These are phyloP conservation scores for Colletotrichum tofieldiae DNA, from an alignment of 2,329 filamentous ascomycete genomes.

Conservation along the genomic window DNA sequence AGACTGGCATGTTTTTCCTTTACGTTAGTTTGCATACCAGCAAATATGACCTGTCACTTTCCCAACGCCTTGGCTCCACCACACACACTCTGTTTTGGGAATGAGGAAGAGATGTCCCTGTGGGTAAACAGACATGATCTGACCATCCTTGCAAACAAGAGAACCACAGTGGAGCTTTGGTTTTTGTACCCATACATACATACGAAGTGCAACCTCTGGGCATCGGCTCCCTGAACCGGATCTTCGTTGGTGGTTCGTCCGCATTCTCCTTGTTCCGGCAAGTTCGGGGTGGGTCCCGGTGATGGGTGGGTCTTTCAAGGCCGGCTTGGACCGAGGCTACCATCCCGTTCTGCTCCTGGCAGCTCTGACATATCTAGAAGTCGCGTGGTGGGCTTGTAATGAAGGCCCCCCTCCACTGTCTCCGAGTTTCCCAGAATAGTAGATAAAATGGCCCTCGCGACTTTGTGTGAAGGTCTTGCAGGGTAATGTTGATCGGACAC, in stretches of 20 bases:
- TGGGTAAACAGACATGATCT: constrained; percentile 38
- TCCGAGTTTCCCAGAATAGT: neutral
- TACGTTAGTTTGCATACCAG: constrained; percentile 16
- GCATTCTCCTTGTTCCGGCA: constrained; percentile 14
- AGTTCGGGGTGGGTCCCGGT: constrained; percentile 17
- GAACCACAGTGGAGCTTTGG: constrained; percentile 28
- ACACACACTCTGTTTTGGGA: constrained; percentile 7
- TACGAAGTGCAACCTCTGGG: constrained; percentile 3
- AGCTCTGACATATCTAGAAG: too few relatives aligned
- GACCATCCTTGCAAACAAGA: constrained; percentile 31
- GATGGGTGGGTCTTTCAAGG: neutral
- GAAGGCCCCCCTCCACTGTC: neutral
- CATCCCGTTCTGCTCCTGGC: neutral
- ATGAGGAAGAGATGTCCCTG: constrained; percentile 34
- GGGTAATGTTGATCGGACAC: neutral
- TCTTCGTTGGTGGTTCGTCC: constrained; percentile 1
- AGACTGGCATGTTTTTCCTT: constrained; percentile 23
- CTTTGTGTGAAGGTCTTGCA: too few relatives aligned
- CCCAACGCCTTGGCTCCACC: constrained; percentile 15
- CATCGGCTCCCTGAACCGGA: constrained; percentile 1
- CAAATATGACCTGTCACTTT: constrained; percentile 38
- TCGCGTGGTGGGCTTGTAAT: neutral
- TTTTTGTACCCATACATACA: constrained; percentile 24
- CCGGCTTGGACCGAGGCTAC: constrained; percentile 4
- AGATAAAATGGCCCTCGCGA: neutral